phyloP scores from a whole-genome alignment of 192 early-diverging fungal genomes.

The Podila epicladia region DNA sequence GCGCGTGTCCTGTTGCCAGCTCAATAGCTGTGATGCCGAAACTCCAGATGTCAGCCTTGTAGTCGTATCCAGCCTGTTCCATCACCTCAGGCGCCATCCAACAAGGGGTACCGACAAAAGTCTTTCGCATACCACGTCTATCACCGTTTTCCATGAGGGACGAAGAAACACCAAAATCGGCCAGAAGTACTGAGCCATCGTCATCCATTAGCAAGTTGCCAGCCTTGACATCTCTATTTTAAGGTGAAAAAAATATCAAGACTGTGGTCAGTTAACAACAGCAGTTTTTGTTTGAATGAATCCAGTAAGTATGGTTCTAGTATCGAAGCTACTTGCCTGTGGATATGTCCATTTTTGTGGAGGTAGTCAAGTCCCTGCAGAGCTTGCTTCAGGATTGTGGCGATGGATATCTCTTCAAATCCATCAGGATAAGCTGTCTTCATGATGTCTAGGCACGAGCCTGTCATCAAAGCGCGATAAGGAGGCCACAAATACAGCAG shows the following conservation, averaged over 20 bases:
- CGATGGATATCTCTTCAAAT: slow-evolving; percentile 82
- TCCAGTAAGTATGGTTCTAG: no score
- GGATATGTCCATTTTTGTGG: slow-evolving; percentile 74
- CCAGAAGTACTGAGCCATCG: slow-evolving; percentile 69
- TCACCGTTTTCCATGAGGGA: slow-evolving; percentile 74
- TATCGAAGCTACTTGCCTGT: slow-evolving; percentile 41
- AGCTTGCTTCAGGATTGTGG: slow-evolving; percentile 83
- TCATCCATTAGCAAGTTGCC: slow-evolving; percentile 76
- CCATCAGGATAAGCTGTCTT: slow-evolving; percentile 85
- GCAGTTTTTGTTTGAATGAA: no score
- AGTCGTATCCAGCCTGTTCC: slow-evolving; percentile 91
- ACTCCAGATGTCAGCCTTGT: slow-evolving; percentile 92
- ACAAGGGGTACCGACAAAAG: slow-evolving; percentile 79
- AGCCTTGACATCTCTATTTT: slow-evolving; percentile 71
- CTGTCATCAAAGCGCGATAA: slow-evolving; percentile 33
- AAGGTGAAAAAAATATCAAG: neutral
- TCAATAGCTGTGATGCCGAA: slow-evolving; percentile 92
- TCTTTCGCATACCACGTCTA: slow-evolving; percentile 66
- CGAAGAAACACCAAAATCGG: slow-evolving; percentile 77
- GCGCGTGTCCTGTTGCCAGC: slow-evolving; percentile 87
- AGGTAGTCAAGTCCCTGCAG: slow-evolving; percentile 73
- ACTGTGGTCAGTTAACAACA: neutral
- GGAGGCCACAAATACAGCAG: no score
- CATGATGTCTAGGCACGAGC: slow-evolving; percentile 91
- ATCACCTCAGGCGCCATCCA: slow-evolving; percentile 89